phyloP scores from a whole-genome alignment of 495 filamentous ascomycete species.

The Penicillium fimorum region DNA sequence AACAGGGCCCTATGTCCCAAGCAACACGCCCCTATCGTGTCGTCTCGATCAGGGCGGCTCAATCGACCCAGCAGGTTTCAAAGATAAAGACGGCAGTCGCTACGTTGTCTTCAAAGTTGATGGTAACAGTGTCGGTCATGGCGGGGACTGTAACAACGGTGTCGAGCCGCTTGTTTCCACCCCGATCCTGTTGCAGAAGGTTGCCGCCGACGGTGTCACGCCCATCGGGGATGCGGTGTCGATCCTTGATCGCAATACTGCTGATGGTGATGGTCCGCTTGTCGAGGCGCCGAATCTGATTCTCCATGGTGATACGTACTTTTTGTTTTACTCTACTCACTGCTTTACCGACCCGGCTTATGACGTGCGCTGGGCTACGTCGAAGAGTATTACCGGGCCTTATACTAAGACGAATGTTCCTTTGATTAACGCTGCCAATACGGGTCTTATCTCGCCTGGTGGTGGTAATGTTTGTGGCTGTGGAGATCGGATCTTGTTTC shows the following conservation, averaged over 20 bases:
- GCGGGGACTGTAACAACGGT: slow-evolving; percentile 57
- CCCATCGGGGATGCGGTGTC: slow-evolving; percentile 48
- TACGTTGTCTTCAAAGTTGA: slow-evolving; percentile 65
- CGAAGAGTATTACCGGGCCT: slow-evolving; percentile 43
- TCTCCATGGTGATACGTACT: slow-evolving; percentile 46
- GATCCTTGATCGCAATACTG: slow-evolving; percentile 52
- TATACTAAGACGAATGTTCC: slow-evolving; percentile 41
- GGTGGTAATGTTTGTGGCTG: slow-evolving; percentile 49
- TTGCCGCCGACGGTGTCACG: slow-evolving; percentile 51
- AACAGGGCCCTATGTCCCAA: slow-evolving; percentile 51
- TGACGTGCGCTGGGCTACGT: slow-evolving; percentile 55
- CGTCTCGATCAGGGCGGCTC: slow-evolving; percentile 52
- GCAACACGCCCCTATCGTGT: slow-evolving; percentile 50
- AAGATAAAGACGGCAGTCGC: slow-evolving; percentile 49
- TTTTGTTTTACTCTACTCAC: slow-evolving; percentile 62
- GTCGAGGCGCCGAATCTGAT: slow-evolving; percentile 61
- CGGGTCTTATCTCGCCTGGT: slow-evolving; percentile 48
- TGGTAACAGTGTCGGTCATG: slow-evolving; percentile 57
- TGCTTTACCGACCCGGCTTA: slow-evolving; percentile 53
- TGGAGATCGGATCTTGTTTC: slow-evolving; percentile 50
- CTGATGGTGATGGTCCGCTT: slow-evolving; percentile 54
- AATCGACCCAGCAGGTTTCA: slow-evolving; percentile 57
- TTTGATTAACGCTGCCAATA: slow-evolving; percentile 42
- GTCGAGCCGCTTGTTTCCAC: slow-evolving; percentile 48
- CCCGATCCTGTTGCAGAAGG: slow-evolving; percentile 60